phyloP scores from a whole-genome alignment of 306 rosid species.

The Lathyrus sativus region DNA sequence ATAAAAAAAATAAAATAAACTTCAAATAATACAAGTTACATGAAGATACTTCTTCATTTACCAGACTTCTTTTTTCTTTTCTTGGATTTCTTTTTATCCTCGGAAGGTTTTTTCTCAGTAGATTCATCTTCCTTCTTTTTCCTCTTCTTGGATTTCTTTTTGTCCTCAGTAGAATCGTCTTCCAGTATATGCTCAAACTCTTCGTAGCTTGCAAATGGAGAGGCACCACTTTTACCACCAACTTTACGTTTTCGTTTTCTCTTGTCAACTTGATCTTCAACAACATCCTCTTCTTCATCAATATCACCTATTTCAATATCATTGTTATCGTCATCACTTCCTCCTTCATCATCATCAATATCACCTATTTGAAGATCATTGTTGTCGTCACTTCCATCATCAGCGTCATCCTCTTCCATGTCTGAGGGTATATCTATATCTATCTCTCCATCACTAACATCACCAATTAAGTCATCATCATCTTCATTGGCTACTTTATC shows the following conservation, averaged over 20 bases:
- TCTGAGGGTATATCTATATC: constrained; percentile 64
- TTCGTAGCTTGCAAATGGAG: constrained; percentile 73
- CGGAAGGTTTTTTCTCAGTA: constrained; percentile 38
- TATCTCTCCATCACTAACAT: constrained; percentile 63
- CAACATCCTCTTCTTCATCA: constrained; percentile 45
- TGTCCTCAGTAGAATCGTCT: constrained; percentile 23
- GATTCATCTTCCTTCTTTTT: constrained; percentile 34
- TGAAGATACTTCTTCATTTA: constrained; percentile 16
- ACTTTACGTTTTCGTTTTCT: constrained; percentile 55
- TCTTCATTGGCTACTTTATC: constrained; percentile 70
- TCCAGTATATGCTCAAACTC: constrained; percentile 77
- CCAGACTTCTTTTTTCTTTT: constrained; percentile 41
- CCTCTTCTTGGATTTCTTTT: constrained; percentile 38
- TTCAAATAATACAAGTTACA: constrained; percentile 23
- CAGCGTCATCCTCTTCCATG: constrained; percentile 55
- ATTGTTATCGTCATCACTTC: constrained; percentile 38
- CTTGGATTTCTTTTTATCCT: constrained; percentile 31
- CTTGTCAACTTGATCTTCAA: constrained; percentile 40
- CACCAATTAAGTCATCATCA: constrained; percentile 78
- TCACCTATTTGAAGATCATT: constrained; percentile 47
- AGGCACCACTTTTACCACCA: constrained; percentile 43
- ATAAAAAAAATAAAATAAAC: too few relatives aligned
- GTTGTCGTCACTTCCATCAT: constrained; percentile 1
- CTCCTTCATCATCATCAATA: constrained; percentile 11
- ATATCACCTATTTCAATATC: constrained; percentile 46